These are phyloP conservation scores for Entomortierella chlamydospora DNA, from an alignment of 192 early-diverging fungal genomes.

Conservation along the genomic window DNA sequence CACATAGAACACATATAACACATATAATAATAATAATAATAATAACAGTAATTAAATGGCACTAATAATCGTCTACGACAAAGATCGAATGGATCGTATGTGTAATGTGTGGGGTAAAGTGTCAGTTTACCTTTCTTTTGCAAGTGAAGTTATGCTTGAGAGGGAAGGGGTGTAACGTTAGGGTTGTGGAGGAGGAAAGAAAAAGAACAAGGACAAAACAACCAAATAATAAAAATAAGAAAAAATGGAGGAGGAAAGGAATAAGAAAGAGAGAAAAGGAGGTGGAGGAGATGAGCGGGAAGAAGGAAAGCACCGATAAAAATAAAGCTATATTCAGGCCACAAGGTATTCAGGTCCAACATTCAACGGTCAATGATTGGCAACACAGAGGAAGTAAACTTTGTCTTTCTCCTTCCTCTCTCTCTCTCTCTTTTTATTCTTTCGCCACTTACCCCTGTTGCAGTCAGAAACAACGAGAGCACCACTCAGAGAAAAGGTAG, in stretches of 20 bases:
- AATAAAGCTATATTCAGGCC: background rate
- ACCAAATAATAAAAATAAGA: background rate
- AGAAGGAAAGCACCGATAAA: background rate
- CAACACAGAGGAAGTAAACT: background rate
- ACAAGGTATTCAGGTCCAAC: background rate
- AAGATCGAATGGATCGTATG: too few species aligned
- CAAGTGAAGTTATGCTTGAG: background rate
- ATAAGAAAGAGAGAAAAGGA: slow-evolving; percentile 5
- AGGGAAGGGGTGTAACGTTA: background rate
- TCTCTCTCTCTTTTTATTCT: background rate
- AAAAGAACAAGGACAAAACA: background rate
- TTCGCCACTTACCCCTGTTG: background rate
- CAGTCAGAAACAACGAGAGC: background rate
- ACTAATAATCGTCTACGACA: background rate
- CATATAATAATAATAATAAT: too few species aligned
- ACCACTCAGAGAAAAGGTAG: background rate
- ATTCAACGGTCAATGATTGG: background rate
- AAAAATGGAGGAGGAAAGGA: background rate
- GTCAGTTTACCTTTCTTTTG: slow-evolving; percentile 1
- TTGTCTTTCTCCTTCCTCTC: background rate
- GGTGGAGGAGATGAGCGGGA: background rate
- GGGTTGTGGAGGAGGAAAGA: slow-evolving; percentile 10
- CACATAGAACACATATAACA: too few species aligned
- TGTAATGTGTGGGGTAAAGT: too few species aligned
- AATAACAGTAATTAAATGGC: too few species aligned